Percentiles rank a stretch among this genome's conserved stretches.
Evolutionary conservation across 208 protist species (phyloP).

Genomic region (Kentomonas sorsogonicus): DNA sequence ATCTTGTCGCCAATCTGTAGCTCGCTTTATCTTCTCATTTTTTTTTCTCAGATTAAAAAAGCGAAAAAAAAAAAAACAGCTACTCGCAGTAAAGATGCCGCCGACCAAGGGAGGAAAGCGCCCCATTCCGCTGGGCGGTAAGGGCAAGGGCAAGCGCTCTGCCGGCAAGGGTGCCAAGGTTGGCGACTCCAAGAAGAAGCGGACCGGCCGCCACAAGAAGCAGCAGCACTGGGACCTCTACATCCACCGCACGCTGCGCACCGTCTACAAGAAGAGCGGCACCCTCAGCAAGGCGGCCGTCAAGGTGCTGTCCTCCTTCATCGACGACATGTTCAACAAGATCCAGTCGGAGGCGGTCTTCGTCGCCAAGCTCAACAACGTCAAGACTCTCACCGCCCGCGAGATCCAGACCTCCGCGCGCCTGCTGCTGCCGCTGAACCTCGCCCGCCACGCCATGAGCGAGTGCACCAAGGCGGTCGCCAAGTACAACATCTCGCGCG

Average conservation of each 20-base stretch:
- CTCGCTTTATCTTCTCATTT: background rate
- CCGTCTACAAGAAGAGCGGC: slow-evolving; percentile 97
- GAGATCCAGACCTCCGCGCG: slow-evolving; percentile 98
- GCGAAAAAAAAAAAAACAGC: slow-evolving; percentile 3
- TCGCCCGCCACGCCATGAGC: slow-evolving; percentile 98
- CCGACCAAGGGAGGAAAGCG: slow-evolving; percentile 86
- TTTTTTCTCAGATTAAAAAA: background rate
- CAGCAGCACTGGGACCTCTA: slow-evolving; percentile 89
- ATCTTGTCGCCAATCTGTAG: too few species aligned
- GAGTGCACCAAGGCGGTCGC: slow-evolving; percentile 98
- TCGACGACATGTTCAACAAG: slow-evolving; percentile 98
- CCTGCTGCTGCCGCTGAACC: slow-evolving; percentile 96
- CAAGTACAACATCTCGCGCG: slow-evolving; percentile 90
- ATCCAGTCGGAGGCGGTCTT: slow-evolving; percentile 95
- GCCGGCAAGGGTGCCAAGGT: slow-evolving; percentile 92
- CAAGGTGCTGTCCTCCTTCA: slow-evolving; percentile 97
- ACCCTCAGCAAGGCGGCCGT: slow-evolving; percentile 96
- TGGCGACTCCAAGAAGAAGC: slow-evolving; percentile 33
- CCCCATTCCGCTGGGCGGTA: slow-evolving; percentile 91
- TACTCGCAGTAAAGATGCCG: slow-evolving; percentile 39
- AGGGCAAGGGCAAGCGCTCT: slow-evolving; percentile 96
- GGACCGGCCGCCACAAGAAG: slow-evolving; percentile 58
- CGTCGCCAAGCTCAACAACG: slow-evolving; percentile 97
- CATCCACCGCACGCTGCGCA: slow-evolving; percentile 94
- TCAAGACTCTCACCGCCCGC: slow-evolving; percentile 94